Base-by-base conservation (phyloP, 2,329 filamentous ascomycete genomes). In the Epichloe typhina region DNA sequence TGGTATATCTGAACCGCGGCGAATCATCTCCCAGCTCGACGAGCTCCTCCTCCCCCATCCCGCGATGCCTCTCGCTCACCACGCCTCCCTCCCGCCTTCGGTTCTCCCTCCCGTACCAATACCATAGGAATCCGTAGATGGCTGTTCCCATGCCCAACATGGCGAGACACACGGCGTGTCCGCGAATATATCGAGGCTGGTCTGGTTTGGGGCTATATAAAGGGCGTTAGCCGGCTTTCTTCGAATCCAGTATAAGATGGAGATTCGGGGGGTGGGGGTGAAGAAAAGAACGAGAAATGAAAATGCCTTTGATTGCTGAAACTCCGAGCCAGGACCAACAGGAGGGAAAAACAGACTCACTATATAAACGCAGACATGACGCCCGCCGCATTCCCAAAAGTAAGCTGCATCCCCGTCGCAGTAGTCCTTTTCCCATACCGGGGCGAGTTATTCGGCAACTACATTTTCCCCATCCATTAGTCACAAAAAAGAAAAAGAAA, bases 391-490 rank as follows among this genome's bases (percentile, higher is more conserved):
- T 89, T 89, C 2, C 84, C 84, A 49, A 83, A 74, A 0, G 79
- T 86, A 37, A 88, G 69, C 62, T 88, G 84, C 61, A 88, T 62
- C 0, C 83, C 85, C 1, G 79, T 86, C 0, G 82, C 83, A 0
- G 83, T 84, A 0, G 84, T 84, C 35, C 86, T 72, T 64, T 89
- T 90, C 9, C 84, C 85, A 56, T 88, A 90, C 7, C 86, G 73
- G 1, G 86, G 86, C 15, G 77, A 75, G 53, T 88, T 89, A 17
- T 76, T 81, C 0, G 83, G 76, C 39, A 83, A 58, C 66, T 69
- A 35, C 13, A 12, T 19, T 19, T 19, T 19, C 17, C 17, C 17
- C 17, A 19, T 19, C 31, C 40, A 37, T 45, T 17, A 50, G 48
- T 26, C 36, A 23, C 8, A 9, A 2, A 1, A 17, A 15, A 13